phyloP scores from a whole-genome alignment of 352 stramenopile species.

The Globisporangium okanoganense region DNA sequence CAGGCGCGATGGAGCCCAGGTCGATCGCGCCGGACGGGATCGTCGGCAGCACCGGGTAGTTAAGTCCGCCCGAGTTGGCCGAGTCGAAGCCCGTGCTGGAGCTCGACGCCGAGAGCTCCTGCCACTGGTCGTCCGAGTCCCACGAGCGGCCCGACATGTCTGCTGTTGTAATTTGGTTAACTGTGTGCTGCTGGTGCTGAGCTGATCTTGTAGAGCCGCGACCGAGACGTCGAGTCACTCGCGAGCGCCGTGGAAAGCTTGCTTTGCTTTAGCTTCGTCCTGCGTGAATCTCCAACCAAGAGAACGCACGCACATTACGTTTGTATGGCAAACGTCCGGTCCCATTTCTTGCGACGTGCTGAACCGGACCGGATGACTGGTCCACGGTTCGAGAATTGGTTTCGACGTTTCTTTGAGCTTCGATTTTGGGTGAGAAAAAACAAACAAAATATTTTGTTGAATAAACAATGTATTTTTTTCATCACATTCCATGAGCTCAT shows the following conservation, averaged over 20 bases:
- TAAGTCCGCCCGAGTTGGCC: conserved; percentile 36
- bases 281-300: conserved; percentile 2
- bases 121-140: conserved; percentile 75
- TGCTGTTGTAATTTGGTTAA: conserved; percentile 1
- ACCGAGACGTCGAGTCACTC: not conserved
- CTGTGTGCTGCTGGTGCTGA: not conserved
- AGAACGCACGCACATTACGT: conserved; percentile 4
- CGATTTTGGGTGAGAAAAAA: not conserved
- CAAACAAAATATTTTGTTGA: not conserved
- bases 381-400: conserved; percentile 6
- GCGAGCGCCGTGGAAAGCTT: not conserved
- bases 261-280: not conserved
- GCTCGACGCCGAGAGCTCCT: conserved; percentile 47
- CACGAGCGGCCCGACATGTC: conserved; percentile 48
- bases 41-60: conserved; percentile 69
- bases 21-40: conserved; percentile 79
- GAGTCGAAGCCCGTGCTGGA: conserved; percentile 35
- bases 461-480: not conserved
- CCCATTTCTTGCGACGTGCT: not conserved
- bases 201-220: conserved; percentile 5
- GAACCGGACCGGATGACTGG: conserved; percentile 2
- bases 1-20: conserved; percentile 74
- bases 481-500: too few species aligned
- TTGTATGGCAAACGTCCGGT: not conserved
- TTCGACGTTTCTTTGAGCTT: conserved; percentile 11